Conservation (phyloP, 306 rosid species). For the Mimosa bimucronata region DNA sequence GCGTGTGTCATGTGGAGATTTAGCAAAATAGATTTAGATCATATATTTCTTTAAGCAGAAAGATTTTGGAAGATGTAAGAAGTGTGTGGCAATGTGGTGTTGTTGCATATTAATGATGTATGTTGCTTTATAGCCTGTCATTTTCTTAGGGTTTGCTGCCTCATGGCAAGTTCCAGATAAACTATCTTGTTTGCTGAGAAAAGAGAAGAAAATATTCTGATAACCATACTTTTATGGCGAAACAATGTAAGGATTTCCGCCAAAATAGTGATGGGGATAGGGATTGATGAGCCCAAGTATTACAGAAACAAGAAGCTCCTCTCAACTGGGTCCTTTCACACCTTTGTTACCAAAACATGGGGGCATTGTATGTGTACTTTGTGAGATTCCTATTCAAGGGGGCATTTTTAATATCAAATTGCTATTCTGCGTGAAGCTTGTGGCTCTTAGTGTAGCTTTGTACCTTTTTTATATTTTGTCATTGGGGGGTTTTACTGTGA, state of each 20-base stretch:
- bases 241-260: not conserved
- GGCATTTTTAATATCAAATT: not conserved
- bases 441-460: too few relatives aligned
- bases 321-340: not conserved
- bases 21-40: not conserved
- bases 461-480: too few relatives aligned
- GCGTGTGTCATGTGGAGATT: not conserved
- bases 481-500: not conserved
- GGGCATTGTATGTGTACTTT: not conserved
- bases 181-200: not conserved
- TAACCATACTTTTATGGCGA: not conserved
- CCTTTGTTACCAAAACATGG: not conserved
- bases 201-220: not conserved
- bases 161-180: not conserved
- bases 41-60: not conserved
- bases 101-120: not conserved
- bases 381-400: too few relatives aligned
- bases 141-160: not conserved
- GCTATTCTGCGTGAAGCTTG: not conserved
- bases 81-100: not conserved
- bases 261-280: not conserved
- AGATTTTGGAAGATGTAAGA: not conserved
- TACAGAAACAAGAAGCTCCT: not conserved
- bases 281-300: not conserved
- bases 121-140: not conserved